phyloP scores from a whole-genome alignment of 139 green algal species.

The Coccomyxa sp. region DNA sequence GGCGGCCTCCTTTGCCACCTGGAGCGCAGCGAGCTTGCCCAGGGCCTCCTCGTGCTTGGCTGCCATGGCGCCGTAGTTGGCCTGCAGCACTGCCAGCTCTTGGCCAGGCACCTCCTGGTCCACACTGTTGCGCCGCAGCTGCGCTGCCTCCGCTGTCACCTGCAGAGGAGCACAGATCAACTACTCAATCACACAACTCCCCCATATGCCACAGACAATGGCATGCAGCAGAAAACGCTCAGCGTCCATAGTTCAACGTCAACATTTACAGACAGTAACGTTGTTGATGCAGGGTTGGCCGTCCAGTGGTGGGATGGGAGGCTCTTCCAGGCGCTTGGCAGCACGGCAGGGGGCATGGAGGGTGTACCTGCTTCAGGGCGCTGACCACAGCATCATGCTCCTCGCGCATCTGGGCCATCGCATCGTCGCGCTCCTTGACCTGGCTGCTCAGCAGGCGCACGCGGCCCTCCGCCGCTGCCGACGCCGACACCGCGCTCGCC shows the following conservation, averaged over 20 bases:
- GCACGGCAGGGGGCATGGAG: too few relatives aligned
- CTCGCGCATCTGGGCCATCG: neutral
- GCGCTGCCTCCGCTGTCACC: neutral
- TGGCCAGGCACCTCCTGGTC: neutral
- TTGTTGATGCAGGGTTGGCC: too few relatives aligned
- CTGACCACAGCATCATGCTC: neutral
- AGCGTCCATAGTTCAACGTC: too few relatives aligned
- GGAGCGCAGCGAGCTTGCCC: neutral
- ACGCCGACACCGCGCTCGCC: neutral
- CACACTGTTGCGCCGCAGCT: neutral
- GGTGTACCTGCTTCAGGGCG: neutral
- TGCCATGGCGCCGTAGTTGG: neutral
- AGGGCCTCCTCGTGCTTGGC: slow-evolving; percentile 1
- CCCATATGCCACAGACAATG: too few relatives aligned
- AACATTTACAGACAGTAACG: too few relatives aligned
- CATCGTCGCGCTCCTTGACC: neutral
- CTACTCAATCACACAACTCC: too few relatives aligned
- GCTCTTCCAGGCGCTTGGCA: too few relatives aligned
- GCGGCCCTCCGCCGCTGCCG: neutral
- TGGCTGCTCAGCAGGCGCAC: neutral
- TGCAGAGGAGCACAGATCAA: neutral
- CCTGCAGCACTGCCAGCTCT: neutral
- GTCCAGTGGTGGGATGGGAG: too few relatives aligned
- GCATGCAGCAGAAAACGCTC: too few relatives aligned
- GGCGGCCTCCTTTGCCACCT: neutral